phyloP scores from a whole-genome alignment of 352 stramenopile genomes.

The Blastocystis sp. region DNA sequence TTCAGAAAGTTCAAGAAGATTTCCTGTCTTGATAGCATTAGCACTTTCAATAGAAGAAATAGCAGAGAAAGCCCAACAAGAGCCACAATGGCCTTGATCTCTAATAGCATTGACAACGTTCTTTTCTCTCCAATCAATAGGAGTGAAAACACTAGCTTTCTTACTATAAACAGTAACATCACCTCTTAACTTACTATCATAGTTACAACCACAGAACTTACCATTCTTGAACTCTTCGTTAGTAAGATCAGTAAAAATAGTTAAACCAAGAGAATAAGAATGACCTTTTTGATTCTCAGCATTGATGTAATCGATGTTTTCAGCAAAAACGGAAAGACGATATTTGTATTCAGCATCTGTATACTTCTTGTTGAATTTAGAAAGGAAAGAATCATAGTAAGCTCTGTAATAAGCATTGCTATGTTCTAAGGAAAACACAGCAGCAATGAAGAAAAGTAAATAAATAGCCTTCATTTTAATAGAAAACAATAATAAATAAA shows the following conservation, averaged over 20 bases:
- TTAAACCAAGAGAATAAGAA: conserved; percentile 68
- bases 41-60: conserved; percentile 57
- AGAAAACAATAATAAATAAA: no score
- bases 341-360: no score
- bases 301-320: conserved; percentile 61
- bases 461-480: no score
- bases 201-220: conserved; percentile 51
- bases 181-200: conserved; percentile 46
- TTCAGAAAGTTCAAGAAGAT: conserved; percentile 59
- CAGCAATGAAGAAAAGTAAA: no score
- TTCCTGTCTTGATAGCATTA: conserved; percentile 53
- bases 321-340: conserved; percentile 51
- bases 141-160: background rate
- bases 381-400: no score
- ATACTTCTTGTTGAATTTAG: no score
- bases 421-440: no score
- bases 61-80: conserved; percentile 48
- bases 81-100: conserved; percentile 45
- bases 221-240: conserved; percentile 71
- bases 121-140: conserved; percentile 37
- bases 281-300: conserved; percentile 54
- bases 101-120: conserved; percentile 36
- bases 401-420: no score
- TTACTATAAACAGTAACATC: no score
- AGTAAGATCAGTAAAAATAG: conserved; percentile 76